Evolutionary conservation across 2,329 filamentous ascomycete genomes (phyloP), one percentile per base, ranked within the genome.

Genomic region (Fusarium beomiforme): DNA sequence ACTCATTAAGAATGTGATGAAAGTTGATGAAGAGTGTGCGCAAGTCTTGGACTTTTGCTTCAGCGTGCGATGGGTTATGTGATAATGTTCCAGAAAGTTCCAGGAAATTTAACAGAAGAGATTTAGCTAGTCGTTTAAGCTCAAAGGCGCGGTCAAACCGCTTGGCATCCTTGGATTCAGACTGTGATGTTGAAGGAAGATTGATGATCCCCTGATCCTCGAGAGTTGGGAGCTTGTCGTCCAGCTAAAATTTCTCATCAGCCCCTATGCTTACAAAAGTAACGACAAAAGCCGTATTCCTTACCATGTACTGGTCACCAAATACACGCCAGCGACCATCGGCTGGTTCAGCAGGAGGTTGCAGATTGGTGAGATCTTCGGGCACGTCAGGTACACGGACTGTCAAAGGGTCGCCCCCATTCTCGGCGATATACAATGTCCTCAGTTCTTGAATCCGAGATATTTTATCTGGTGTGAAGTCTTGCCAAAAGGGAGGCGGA

Each of bases 1-100:
- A 98, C 80, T 97, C 91, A 80, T 99, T 99, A 72, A 98, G 90
- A 58, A 97, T 87, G 77, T 97, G 93, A 81, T 98, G 94, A 77
- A 97, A 92, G 80, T 98, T 98, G 80, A 95, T 91, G 70, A 97
- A 91, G 31, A 98, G 83, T 19, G 91, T 94, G 75, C 92, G 88
- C 34, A 99, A 82, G 79, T 98, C 92, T 46, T 89, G 85, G 47
- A 95, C 86, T 79, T 97, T 97, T 43, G 89, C 86, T 29, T 88
- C 85, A 55, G 90, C 92, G 78, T 91, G 74, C 43, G 74, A 47
- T 1, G 81, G 79, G 26, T 72, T 74, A 21, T 69, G 67, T 16
- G 75, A 74, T 37, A 80, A 70, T 24, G 69, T 71, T 59, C 94
- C 93, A 0, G 92, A 84, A 8, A 98, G 88, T 77, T 97, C 94